Base-by-base conservation (phyloP, 768 basidiomycete genomes). In the Pholiota microspora region DNA sequence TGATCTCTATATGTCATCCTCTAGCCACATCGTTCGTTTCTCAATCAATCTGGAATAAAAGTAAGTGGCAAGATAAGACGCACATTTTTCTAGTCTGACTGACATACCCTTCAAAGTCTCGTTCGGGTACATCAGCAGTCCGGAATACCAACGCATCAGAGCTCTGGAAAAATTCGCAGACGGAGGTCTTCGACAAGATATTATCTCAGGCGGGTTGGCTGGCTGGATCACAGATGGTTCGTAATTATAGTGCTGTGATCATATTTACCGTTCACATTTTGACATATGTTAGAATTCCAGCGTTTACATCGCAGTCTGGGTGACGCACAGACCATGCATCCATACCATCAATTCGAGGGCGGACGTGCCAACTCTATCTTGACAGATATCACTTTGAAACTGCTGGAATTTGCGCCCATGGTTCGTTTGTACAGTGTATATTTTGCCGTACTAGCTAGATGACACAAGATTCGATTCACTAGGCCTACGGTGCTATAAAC, bases 401-500 rank as follows among this genome's bases (percentile, higher is more conserved):
- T 31, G 6, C 29, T 31, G 12, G 7, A 31, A 12, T 31, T 31
- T 12, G 12, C 29, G 29, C 29, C 29, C 12, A 31, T 12, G 29
- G n/a, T n/a, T n/a, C n/a, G 29, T 31, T 12, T 6, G 29, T 31
- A 6, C 71, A 60, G 73, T 72, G 35, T 10, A 49, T 48, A 16
- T 23, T 27, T 3, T 23, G 13, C 21, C 24, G 2, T 25, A 28
- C 48, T 58, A 12, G 36, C 48, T 8, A 12, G 2, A 16, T n/a
- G n/a, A 1, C 2, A 7, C 32, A 18, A 18, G 29, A 13, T n/a
- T 18, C 38, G 16, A 21, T 32, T 35, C 8, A 1, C 2, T 46
- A 77, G 76, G 55, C 74, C 0, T 77, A 72, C 46, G 77, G 69
- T 40, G 74, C 71, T 0, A 36, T 68, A 6, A 62, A 66, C 23